Percentiles rank a stretch among this genome's conserved stretches.
These are phyloP conservation scores for Medicago lupulina DNA, from an alignment of 306 rosid genomes.

Conservation along the genomic window DNA sequence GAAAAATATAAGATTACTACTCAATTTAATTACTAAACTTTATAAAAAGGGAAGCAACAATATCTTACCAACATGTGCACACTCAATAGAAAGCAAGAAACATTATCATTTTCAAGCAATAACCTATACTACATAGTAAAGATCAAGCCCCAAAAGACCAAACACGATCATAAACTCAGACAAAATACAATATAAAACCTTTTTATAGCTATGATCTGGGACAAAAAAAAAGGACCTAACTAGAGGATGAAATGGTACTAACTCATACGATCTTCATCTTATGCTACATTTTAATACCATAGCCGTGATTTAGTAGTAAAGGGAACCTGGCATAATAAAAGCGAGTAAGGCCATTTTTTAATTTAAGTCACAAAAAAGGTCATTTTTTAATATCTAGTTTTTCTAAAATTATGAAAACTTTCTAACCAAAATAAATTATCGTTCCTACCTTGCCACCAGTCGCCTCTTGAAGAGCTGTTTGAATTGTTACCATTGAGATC, in stretches of 20 bases:
- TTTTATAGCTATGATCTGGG: constrained; percentile 12
- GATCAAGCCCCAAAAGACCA: no score
- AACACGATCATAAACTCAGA: no score
- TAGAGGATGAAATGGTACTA: constrained; percentile 4
- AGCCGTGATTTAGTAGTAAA: background rate
- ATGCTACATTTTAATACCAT: background rate
- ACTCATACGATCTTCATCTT: background rate
- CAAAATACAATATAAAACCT: background rate
- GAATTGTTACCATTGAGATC: constrained; percentile 61
- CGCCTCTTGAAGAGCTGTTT: constrained; percentile 72
- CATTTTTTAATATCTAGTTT: no score
- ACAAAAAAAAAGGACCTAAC: constrained; percentile 41
- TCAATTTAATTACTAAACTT: no score
- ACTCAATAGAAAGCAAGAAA: no score
- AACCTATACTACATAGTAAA: no score
- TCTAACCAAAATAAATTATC: background rate
- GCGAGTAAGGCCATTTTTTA: background rate
- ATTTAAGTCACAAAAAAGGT: no score
- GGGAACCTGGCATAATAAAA: background rate
- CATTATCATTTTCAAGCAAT: no score
- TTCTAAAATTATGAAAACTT: background rate
- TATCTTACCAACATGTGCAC: no score
- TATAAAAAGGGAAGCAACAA: no score
- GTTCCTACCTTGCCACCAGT: constrained; percentile 92
- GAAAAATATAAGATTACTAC: no score